Conservation (phyloP, 148 eudicot genomes). For the Silene uniflora region DNA sequence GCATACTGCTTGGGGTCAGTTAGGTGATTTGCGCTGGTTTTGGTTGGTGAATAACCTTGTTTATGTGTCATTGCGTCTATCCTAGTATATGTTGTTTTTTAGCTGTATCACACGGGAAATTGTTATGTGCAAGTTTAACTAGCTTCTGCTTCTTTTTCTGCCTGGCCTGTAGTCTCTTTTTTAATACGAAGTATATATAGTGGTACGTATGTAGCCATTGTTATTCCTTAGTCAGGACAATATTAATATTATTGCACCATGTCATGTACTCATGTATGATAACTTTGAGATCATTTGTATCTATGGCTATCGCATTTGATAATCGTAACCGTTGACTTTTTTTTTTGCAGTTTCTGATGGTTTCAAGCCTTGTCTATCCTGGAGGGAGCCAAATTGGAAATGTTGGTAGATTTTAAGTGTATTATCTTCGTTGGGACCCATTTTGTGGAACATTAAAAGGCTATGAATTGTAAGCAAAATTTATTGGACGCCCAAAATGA, state of each 20-base stretch:
- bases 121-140: too few species aligned
- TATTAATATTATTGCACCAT: background rate
- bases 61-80: background rate
- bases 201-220: too few species aligned
- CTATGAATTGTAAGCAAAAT: slow-evolving; percentile 33
- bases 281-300: background rate
- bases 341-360: slow-evolving; percentile 40
- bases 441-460: slow-evolving; percentile 66
- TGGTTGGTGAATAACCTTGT: background rate
- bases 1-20: too few species aligned
- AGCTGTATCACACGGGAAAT: too few species aligned
- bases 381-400: slow-evolving; percentile 72
- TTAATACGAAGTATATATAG: too few species aligned
- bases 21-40: background rate
- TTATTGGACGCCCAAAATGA: slow-evolving; percentile 63
- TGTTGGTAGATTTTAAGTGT: slow-evolving; percentile 61
- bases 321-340: background rate
- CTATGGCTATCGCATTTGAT: too few species aligned
- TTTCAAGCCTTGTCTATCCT: slow-evolving; percentile 37
- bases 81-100: too few species aligned
- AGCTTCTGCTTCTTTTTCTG: too few species aligned
- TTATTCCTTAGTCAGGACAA: too few species aligned
- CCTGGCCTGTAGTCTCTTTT: too few species aligned
- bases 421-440: slow-evolving; percentile 76
- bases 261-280: background rate